Conservation (phyloP, 768 basidiomycete genomes). For the Cystobasidium ongulense region DNA sequence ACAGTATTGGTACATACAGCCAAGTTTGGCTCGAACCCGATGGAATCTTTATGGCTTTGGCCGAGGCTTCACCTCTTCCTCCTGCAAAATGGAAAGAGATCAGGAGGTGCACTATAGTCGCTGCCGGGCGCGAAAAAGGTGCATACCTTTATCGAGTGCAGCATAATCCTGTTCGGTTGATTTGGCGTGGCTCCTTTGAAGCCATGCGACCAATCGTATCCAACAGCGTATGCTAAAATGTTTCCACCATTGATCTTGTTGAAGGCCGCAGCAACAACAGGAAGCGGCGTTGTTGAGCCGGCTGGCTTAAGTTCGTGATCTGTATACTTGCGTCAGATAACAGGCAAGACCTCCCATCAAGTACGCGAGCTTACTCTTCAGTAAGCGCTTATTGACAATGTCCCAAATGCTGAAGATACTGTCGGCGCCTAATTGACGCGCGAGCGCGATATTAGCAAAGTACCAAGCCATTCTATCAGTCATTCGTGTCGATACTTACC, state of each 20-base stretch:
- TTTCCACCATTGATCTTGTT: conserved; percentile 34
- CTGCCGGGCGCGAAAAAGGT: not conserved
- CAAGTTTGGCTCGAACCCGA: no score
- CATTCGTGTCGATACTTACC: conserved; percentile 44
- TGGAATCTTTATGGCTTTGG: not conserved
- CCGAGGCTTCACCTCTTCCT: not conserved
- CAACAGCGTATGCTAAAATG: conserved; percentile 36
- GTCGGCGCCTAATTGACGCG: not conserved
- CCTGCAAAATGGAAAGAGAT: not conserved
- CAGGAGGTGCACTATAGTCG: not conserved
- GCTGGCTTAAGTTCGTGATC: not conserved
- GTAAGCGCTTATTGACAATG: not conserved
- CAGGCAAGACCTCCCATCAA: not conserved
- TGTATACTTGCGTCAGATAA: not conserved
- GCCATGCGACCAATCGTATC: conserved; percentile 41
- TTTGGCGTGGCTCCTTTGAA: conserved; percentile 33
- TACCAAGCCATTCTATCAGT: no score
- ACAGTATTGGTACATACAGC: not conserved
- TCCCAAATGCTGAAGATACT: conserved; percentile 13
- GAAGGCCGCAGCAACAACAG: conserved; percentile 34
- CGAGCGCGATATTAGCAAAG: no score
- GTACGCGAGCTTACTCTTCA: not conserved
- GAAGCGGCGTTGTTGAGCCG: not conserved
- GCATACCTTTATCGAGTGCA: conserved; percentile 66
- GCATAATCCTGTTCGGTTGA: conserved; percentile 64